These are phyloP conservation scores for Phialocephala subalpina DNA, from an alignment of 2,329 filamentous ascomycete species.

Conservation along the genomic window DNA sequence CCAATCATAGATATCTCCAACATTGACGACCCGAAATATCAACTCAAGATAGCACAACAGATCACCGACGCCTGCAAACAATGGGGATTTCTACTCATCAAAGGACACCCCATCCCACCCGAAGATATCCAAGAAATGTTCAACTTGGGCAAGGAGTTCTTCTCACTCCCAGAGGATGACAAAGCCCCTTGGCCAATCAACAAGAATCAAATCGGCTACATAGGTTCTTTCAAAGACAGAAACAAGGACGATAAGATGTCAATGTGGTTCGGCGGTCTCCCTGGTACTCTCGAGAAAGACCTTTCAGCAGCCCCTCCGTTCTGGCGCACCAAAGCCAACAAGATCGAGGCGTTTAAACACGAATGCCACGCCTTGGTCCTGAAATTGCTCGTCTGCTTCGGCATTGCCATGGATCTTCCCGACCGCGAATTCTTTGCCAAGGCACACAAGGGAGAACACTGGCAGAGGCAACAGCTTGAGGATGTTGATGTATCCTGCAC, in stretches of 20 bases:
- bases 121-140: slow-evolving; percentile 16
- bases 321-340: background rate
- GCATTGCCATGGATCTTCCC: slow-evolving; percentile 14
- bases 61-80: slow-evolving; percentile 15
- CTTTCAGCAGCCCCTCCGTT: background rate
- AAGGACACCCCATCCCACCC: slow-evolving; percentile 16
- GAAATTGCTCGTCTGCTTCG: slow-evolving; percentile 14
- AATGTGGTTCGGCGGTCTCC: slow-evolving; percentile 20
- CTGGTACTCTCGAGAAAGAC: background rate
- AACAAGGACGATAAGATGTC: slow-evolving; percentile 16
- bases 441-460: slow-evolving; percentile 11
- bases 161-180: slow-evolving; percentile 6
- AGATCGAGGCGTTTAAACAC: slow-evolving; percentile 6
- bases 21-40: slow-evolving; percentile 4
- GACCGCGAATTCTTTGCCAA: slow-evolving; percentile 18
- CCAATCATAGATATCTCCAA: slow-evolving; percentile 17
- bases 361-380: slow-evolving; percentile 14
- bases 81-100: slow-evolving; percentile 20
- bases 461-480: slow-evolving; percentile 17
- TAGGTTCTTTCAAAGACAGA: slow-evolving; percentile 12
- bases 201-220: slow-evolving; percentile 9
- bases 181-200: slow-evolving; percentile 19
- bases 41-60: slow-evolving; percentile 14
- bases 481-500: slow-evolving; percentile 21
- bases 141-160: slow-evolving; percentile 3